phyloP scores from a whole-genome alignment of 352 stramenopile genomes.

The Globisporangium irregulare region DNA sequence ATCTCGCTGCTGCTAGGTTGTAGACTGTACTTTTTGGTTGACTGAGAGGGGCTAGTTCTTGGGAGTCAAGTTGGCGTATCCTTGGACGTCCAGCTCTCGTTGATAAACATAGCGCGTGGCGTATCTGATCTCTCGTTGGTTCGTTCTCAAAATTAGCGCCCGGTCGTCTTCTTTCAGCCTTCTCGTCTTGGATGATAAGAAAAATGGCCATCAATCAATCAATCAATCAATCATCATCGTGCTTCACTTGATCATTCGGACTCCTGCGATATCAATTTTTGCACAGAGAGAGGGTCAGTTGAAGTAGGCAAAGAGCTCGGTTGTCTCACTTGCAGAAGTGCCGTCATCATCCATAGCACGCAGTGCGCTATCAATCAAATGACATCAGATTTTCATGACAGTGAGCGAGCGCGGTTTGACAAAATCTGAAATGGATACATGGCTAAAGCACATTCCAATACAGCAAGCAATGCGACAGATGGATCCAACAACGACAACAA shows the following conservation, averaged over 20 bases:
- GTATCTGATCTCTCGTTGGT: not conserved
- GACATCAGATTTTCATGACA: not conserved
- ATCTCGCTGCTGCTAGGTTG: not conserved
- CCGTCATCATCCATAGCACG: not conserved
- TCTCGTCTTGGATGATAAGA: not conserved
- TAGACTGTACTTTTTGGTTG: not conserved
- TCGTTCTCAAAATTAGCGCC: not conserved
- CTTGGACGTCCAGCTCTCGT: not conserved
- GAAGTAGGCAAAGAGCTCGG: too few relatives aligned
- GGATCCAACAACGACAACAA: conserved; percentile 7
- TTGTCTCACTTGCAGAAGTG: not conserved
- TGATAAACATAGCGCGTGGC: not conserved
- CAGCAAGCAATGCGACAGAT: not conserved
- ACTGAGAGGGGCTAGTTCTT: not conserved
- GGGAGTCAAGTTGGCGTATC: not conserved
- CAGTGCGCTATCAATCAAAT: not conserved
- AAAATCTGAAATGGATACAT: not conserved
- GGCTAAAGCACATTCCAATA: not conserved
- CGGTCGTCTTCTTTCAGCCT: not conserved
- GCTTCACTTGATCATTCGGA: not conserved
- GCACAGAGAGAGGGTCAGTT: not conserved
- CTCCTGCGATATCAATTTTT: not conserved
- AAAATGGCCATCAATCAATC: not conserved
- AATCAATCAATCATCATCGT: not conserved
- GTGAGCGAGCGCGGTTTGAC: not conserved